phyloP scores from a whole-genome alignment of 768 basidiomycete genomes.

The Tricholomella constricta region DNA sequence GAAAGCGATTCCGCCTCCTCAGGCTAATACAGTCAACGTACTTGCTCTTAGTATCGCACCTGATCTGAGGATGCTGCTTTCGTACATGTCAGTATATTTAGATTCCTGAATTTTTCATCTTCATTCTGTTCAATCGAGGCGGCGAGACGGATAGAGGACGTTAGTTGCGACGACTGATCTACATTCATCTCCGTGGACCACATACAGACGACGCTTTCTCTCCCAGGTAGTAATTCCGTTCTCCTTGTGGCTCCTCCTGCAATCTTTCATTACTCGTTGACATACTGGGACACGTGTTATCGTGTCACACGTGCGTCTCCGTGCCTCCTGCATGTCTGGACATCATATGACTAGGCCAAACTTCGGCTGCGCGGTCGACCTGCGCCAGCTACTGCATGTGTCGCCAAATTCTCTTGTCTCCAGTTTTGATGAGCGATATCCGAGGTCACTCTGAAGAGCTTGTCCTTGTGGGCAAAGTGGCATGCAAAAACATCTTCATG shows the following conservation, averaged over 20 bases:
- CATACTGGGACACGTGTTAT: conserved; percentile 6
- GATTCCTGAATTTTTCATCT: conserved; percentile 10
- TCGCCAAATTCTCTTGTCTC: neutral
- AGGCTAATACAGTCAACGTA: conserved; percentile 32
- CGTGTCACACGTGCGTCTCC: conserved; percentile 10
- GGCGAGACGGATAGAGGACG: neutral
- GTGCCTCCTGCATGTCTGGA: neutral
- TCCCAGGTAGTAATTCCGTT: neutral
- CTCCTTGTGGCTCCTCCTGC: neutral
- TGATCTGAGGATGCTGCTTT: conserved; percentile 10
- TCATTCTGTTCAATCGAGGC: conserved; percentile 1
- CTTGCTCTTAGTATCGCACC: conserved; percentile 15
- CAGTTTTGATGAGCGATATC: neutral
- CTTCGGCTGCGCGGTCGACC: no score
- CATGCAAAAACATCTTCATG: neutral
- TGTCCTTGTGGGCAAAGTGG: conserved; percentile 3
- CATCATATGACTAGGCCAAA: no score
- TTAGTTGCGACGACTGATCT: neutral
- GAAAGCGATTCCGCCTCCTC: conserved; percentile 66
- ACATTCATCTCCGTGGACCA: neutral
- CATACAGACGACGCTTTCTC: neutral
- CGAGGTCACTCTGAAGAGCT: neutral
- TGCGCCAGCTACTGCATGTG: neutral
- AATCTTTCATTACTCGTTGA: neutral
- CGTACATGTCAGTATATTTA: conserved; percentile 19